Conservation (phyloP, 164 flowering plant species). For the Vitis labrusca region DNA sequence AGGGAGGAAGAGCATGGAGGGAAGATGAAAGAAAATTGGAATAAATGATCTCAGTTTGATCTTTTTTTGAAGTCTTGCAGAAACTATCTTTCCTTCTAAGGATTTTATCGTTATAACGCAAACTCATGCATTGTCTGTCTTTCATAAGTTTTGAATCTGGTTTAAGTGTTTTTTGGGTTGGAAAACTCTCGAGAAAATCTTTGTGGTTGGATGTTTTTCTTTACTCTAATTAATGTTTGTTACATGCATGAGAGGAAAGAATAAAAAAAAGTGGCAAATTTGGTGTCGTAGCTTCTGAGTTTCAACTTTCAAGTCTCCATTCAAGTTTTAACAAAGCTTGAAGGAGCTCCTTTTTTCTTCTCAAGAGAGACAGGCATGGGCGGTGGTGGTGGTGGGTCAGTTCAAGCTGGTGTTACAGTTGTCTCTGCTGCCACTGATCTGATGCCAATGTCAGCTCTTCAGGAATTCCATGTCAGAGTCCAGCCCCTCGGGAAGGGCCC, state of each 20-base stretch:
- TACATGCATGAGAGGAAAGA: background rate
- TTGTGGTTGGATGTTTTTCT: no score
- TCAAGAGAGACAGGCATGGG: background rate
- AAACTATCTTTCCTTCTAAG: no score
- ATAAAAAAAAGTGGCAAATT: no score
- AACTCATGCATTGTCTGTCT: no score
- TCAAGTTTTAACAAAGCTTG: background rate
- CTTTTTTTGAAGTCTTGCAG: no score
- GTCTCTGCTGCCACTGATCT: background rate
- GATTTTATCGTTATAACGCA: background rate
- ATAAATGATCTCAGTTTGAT: no score
- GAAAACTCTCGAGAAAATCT: no score
- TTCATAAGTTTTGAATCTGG: no score
- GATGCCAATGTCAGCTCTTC: constrained; percentile 1
- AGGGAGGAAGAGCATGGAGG: background rate
- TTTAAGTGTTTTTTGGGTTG: no score
- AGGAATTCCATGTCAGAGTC: background rate
- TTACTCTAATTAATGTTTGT: background rate
- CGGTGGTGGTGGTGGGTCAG: background rate
- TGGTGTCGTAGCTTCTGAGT: no score
- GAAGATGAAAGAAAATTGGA: background rate
- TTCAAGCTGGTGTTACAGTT: background rate
- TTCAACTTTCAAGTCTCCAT: no score
- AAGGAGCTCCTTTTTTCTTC: background rate
- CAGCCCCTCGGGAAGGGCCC: background rate